Evolutionary conservation across 2,329 filamentous ascomycete species (phyloP).

Genomic region (Fusarium miscanthi): DNA sequence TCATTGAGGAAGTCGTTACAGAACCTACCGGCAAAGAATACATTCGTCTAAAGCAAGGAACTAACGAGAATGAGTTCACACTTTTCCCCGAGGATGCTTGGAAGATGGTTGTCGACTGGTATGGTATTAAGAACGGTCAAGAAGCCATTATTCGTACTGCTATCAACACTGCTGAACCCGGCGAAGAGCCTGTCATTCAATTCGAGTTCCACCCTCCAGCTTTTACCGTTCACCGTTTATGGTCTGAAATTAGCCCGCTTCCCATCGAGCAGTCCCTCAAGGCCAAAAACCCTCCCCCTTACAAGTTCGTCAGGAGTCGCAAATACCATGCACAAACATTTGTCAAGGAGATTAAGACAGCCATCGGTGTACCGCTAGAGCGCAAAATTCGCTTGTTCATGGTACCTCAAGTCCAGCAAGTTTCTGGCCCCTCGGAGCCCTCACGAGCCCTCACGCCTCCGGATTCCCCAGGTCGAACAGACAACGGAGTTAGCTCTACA

Average conservation of each 20-base stretch:
- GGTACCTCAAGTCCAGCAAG: constrained; percentile 60
- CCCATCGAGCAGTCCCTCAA: constrained; percentile 69
- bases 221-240: constrained; percentile 85
- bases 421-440: constrained; percentile 49
- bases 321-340: constrained; percentile 79
- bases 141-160: constrained; percentile 79
- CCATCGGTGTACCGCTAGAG: constrained; percentile 72
- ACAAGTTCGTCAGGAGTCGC: constrained; percentile 76
- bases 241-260: constrained; percentile 67
- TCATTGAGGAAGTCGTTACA: constrained; percentile 71
- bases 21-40: constrained; percentile 67
- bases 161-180: constrained; percentile 76
- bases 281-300: constrained; percentile 69
- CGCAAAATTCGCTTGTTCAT: constrained; percentile 84
- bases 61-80: constrained; percentile 77
- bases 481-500: constrained; percentile 37
- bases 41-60: constrained; percentile 77
- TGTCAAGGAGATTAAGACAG: constrained; percentile 76
- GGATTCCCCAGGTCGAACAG: constrained; percentile 52
- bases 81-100: constrained; percentile 84
- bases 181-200: constrained; percentile 72
- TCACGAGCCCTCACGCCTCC: constrained; percentile 53
- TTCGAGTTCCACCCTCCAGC: constrained; percentile 89
- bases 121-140: constrained; percentile 77
- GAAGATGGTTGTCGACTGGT: constrained; percentile 84